Evolutionary conservation across 73 alveolate species (phyloP).

Genomic region (Tetrahymena borealis): DNA sequence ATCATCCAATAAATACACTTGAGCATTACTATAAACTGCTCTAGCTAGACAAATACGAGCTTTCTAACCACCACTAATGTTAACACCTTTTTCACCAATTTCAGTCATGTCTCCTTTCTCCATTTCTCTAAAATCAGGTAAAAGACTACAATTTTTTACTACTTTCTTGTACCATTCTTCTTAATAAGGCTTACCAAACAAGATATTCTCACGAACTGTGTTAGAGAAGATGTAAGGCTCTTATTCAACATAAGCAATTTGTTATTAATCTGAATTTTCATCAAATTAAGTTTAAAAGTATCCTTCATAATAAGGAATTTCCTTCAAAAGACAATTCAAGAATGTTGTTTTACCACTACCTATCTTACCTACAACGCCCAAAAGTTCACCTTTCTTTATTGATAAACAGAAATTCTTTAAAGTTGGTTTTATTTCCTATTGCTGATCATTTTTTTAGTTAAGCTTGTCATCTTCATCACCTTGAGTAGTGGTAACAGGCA

Average conservation of each 20-base stretch:
- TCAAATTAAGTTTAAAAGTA: neutral
- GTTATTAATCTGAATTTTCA: no score
- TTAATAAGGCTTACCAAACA: slow-evolving; percentile 55
- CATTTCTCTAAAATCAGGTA: slow-evolving; percentile 66
- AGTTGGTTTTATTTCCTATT: slow-evolving; percentile 8
- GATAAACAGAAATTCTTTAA: slow-evolving; percentile 32
- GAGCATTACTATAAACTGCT: slow-evolving; percentile 66
- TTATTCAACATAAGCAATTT: slow-evolving; percentile 5
- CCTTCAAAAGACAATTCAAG: slow-evolving; percentile 47
- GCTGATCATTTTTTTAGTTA: neutral
- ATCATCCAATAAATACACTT: slow-evolving; percentile 56
- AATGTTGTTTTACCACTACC: slow-evolving; percentile 68
- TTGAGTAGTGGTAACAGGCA: no score
- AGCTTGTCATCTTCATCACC: neutral
- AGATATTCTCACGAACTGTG: slow-evolving; percentile 43
- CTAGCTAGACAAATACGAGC: slow-evolving; percentile 80
- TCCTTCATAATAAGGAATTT: slow-evolving; percentile 16
- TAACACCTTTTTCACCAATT: slow-evolving; percentile 84
- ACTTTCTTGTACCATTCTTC: slow-evolving; percentile 59
- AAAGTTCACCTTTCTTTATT: slow-evolving; percentile 45
- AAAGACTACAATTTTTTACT: slow-evolving; percentile 67
- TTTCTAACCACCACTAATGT: slow-evolving; percentile 79
- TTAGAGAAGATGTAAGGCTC: slow-evolving; percentile 12
- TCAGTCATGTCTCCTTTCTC: slow-evolving; percentile 77
- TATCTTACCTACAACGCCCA: slow-evolving; percentile 58